Percentiles rank a stretch among this genome's conserved stretches.
phyloP scores from a whole-genome alignment of 2,329 filamentous ascomycete species.

The Botrytis tulipae region DNA sequence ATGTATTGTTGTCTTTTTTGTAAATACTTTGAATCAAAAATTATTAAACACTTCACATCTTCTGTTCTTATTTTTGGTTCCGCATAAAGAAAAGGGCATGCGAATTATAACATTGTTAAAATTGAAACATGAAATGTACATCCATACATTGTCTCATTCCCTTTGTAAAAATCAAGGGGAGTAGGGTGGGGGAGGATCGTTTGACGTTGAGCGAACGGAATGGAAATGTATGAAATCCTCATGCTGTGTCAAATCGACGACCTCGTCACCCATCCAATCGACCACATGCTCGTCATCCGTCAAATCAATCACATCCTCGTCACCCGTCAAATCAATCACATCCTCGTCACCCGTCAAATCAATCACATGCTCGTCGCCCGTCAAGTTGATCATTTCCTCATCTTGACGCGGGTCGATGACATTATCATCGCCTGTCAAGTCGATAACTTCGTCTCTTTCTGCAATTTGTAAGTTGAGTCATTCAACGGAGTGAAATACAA shows the following conservation, averaged over 20 bases:
- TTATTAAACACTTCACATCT: neutral
- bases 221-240: neutral
- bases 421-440: neutral
- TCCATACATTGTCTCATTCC: neutral
- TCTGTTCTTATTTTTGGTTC: neutral
- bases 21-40: neutral
- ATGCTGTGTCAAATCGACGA: neutral
- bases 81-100: neutral
- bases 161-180: neutral
- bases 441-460: neutral
- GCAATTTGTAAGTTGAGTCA: neutral
- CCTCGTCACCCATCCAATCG: neutral
- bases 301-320: neutral
- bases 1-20: neutral
- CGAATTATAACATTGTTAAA: neutral
- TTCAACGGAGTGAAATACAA: neutral
- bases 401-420: no score
- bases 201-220: no score
- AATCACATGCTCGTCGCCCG: no score
- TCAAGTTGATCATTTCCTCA: neutral
- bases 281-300: neutral
- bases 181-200: neutral
- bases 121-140: neutral
- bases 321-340: neutral
- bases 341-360: neutral